Evolutionary conservation across 768 basidiomycete species (phyloP).

Genomic region (Trametes coccinea): DNA sequence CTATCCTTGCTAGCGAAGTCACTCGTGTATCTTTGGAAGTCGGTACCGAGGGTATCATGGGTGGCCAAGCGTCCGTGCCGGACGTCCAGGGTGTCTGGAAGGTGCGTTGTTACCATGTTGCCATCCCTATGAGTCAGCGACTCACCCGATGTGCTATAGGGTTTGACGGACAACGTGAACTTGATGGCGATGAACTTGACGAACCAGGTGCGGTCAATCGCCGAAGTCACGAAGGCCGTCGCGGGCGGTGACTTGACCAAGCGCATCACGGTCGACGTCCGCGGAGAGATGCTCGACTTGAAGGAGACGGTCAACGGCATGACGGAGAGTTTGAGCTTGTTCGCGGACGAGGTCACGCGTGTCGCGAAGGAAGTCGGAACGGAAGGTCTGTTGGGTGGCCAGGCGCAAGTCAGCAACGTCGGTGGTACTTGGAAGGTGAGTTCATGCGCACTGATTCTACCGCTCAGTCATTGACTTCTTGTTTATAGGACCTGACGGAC

Average conservation of each 20-base stretch:
- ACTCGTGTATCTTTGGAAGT: conserved; percentile 91
- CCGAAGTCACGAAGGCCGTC: conserved; percentile 93
- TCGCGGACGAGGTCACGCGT: conserved; percentile 80
- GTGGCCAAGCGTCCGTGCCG: conserved; percentile 90
- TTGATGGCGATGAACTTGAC: conserved; percentile 90
- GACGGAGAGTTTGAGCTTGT: conserved; percentile 84
- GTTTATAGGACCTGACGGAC: conserved; percentile 73
- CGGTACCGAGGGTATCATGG: conserved; percentile 89
- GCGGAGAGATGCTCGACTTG: conserved; percentile 88
- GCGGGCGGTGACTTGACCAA: conserved; percentile 91
- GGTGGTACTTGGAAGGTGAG: conserved; percentile 91
- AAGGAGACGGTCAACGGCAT: conserved; percentile 95
- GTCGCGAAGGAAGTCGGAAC: conserved; percentile 98
- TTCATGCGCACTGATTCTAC: neutral
- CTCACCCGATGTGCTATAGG: conserved; percentile 30
- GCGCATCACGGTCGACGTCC: conserved; percentile 89
- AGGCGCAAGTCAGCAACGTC: conserved; percentile 90
- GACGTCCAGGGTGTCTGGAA: conserved; percentile 96
- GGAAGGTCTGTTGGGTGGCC: conserved; percentile 92
- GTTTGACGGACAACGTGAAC: conserved; percentile 80
- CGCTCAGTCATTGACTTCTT: neutral
- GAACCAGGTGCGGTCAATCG: conserved; percentile 89
- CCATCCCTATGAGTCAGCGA: too few species aligned
- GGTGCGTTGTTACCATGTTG: conserved; percentile 38
- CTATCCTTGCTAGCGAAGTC: conserved; percentile 78